A percentile compares a stretch with the other conserved stretches of the same genome.
Evolutionary conservation across 208 protist genomes (phyloP).

Genomic region (Leishmania tarentolae): DNA sequence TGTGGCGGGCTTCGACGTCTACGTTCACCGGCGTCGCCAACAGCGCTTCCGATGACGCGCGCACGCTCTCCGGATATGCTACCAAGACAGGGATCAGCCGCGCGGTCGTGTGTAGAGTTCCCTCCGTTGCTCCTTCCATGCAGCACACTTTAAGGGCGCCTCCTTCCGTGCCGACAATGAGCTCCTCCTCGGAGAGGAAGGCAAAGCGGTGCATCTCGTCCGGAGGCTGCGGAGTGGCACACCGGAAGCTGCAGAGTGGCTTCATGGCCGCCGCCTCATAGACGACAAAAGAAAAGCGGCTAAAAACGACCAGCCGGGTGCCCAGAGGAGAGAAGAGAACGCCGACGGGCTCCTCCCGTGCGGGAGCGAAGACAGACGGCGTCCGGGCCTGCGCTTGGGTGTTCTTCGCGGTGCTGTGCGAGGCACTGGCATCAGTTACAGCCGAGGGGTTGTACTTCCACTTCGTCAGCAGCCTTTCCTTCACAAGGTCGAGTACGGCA

Average conservation of each 20-base stretch:
- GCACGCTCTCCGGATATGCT: constrained; percentile 29
- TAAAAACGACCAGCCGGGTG: constrained; percentile 41
- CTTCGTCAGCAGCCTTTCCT: constrained; percentile 67
- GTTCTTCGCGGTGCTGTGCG: neutral
- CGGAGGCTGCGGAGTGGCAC: constrained; percentile 34
- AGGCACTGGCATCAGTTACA: neutral
- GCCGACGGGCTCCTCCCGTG: constrained; percentile 42
- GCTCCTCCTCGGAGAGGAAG: constrained; percentile 37
- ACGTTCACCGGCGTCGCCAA: constrained; percentile 21
- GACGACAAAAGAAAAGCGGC: constrained; percentile 55
- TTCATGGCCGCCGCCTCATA: constrained; percentile 53
- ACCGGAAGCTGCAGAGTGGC: constrained; percentile 27
- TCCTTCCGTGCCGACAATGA: constrained; percentile 68
- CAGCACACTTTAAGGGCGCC: constrained; percentile 29
- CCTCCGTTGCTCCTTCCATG: neutral
- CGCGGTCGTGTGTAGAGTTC: neutral
- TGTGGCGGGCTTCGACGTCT: constrained; percentile 35
- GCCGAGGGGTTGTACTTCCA: constrained; percentile 63
- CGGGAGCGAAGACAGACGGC: constrained; percentile 3
- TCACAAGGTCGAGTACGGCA: constrained; percentile 63
- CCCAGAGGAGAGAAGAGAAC: constrained; percentile 62
- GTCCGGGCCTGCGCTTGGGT: neutral
- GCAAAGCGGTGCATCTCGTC: constrained; percentile 55
- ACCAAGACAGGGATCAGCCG: constrained; percentile 10
- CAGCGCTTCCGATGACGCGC: constrained; percentile 18